Base-by-base conservation (phyloP, 2,329 filamentous ascomycete genomes). In the Fusarium succisae region DNA sequence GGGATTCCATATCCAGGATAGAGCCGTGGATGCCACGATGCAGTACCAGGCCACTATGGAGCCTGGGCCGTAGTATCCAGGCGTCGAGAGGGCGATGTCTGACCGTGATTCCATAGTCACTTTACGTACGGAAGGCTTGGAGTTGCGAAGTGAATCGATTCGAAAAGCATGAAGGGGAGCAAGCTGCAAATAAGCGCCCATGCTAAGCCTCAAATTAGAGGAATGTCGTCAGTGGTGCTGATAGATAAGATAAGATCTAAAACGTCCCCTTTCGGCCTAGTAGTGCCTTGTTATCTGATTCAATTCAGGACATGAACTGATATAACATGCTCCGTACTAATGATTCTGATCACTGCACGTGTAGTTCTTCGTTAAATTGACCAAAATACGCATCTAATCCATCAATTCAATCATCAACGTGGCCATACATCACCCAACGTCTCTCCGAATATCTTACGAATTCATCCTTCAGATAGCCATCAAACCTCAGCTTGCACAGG, bases 41-140 rank as follows among this genome's bases (percentile, higher is more conserved):
- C 48, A 51, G 22, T 51, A 51, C 48, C 48, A 51, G 2, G 48
- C 28, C 1, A 2, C 0, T 14, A 51, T 35, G 0, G 48, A 51
- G 3, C 48, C 48, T 3, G 48, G 48, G 0, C 48, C 28, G 22
- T 51, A 51, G 28, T 51, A 51, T 18, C 48, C 48, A 0, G 48
- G 48, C 3, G 30, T 35, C 8, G 48, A 51, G 11, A 35, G 48
- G 17, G 6, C 22, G 5, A 51, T 35, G 0, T 32, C 28, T 7
- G 15, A 6, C 2, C 0, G 8, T 0, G 17, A 24, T 0, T 18
- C 22, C 47, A 51, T 50, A 0, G 5, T 50, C 3, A 2, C 28
- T 30, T 30, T 30, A 12, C 11, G 1, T 12, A 13, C 13, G 8
- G 3, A 50, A 30, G 10, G 7, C 3, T 18, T 50, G 15, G 5